phyloP scores from a whole-genome alignment of 2,329 filamentous ascomycete genomes.

The Diaporthe amygdali region DNA sequence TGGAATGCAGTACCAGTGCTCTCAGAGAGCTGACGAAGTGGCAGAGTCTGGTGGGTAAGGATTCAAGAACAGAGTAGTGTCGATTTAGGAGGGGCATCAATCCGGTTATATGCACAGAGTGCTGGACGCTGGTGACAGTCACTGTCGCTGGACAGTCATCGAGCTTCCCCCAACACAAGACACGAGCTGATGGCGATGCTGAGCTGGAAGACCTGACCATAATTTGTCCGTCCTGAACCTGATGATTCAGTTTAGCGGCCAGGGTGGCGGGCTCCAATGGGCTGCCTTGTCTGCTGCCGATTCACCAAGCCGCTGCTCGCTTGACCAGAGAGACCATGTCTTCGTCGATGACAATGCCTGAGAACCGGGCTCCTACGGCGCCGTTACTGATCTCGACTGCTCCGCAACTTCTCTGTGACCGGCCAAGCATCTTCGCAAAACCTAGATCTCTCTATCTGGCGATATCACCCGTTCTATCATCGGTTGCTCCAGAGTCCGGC shows the following conservation, averaged over 20 bases:
- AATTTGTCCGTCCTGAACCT: neutral
- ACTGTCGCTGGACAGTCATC: neutral
- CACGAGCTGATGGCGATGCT: too few species aligned
- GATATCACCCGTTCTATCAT: too few species aligned
- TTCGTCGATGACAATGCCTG: too few species aligned
- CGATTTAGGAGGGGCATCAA: neutral
- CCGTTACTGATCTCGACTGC: too few species aligned
- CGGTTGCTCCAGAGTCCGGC: too few species aligned
- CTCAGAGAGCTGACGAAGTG: neutral
- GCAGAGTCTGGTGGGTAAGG: neutral
- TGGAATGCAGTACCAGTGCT: neutral
- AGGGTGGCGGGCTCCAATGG: neutral
- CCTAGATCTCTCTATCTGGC: too few species aligned
- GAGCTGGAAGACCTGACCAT: neutral
- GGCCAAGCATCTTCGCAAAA: too few species aligned
- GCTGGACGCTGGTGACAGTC: neutral
- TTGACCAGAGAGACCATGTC: too few species aligned
- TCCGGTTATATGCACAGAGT: neutral
- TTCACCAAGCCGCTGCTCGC: neutral
- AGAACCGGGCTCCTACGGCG: too few species aligned
- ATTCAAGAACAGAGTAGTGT: neutral
- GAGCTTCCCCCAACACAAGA: neutral
- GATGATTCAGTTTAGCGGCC: neutral
- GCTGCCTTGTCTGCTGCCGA: neutral
- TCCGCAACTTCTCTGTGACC: too few species aligned